These are phyloP conservation scores for Trypanosoma platydactyli DNA, from an alignment of 208 protist species.

Conservation along the genomic window DNA sequence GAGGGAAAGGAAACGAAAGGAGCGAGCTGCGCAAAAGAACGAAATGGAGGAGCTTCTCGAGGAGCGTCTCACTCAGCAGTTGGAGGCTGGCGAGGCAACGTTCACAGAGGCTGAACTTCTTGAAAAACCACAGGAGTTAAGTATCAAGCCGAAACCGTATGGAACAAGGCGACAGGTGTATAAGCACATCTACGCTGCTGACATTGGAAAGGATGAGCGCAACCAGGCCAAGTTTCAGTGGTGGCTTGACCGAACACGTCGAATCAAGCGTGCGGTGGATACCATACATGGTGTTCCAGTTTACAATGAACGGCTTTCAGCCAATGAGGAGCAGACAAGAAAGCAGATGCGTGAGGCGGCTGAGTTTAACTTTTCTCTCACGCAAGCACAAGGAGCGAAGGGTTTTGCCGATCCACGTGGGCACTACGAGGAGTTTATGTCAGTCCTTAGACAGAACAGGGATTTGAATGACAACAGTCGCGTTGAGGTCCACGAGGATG, in stretches of 20 bases:
- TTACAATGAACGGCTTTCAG: conserved; percentile 81
- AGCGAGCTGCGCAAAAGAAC: conserved; percentile 37
- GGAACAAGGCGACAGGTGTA: conserved; percentile 41
- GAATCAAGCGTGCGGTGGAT: conserved; percentile 78
- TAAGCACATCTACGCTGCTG: conserved; percentile 70
- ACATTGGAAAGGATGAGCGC: conserved; percentile 63
- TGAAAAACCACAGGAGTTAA: conserved; percentile 54
- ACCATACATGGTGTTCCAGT: conserved; percentile 82
- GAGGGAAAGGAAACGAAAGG: conserved; percentile 53
- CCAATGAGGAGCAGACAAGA: conserved; percentile 80
- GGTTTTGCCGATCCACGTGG: conserved; percentile 82
- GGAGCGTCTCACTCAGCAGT: conserved; percentile 68
- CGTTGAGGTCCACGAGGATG: conserved; percentile 71
- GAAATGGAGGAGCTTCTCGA: conserved; percentile 83
- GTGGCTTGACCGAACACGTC: conserved; percentile 79
- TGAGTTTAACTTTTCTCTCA: conserved; percentile 78
- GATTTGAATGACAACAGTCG: conserved; percentile 32
- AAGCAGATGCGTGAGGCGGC: conserved; percentile 85
- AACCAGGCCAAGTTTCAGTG: conserved; percentile 75
- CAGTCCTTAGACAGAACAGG: conserved; percentile 66
- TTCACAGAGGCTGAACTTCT: conserved; percentile 51
- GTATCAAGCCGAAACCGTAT: conserved; percentile 41
- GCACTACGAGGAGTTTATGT: conserved; percentile 76
- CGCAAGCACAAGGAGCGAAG: conserved; percentile 71
- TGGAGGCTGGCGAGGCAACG: conserved; percentile 60